Evolutionary conservation across 768 basidiomycete genomes (phyloP).

Genomic region (Boletus edulis): DNA sequence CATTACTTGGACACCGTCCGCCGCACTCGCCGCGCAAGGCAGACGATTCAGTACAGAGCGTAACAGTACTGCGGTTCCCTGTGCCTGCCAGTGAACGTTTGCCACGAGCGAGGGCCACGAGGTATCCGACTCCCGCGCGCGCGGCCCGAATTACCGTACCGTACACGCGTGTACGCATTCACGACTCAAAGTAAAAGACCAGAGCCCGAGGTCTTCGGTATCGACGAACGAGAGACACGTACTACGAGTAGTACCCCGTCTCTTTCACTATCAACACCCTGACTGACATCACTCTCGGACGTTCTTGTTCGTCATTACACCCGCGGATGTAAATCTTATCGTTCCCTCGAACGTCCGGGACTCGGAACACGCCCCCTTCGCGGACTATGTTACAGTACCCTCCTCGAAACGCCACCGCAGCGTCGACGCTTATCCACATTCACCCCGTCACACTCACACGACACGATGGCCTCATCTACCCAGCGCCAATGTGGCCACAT

Average conservation of each 20-base stretch:
- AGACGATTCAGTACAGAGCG: background rate
- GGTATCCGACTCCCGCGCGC: background rate
- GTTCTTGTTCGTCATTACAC: too few species aligned
- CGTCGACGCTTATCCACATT: background rate
- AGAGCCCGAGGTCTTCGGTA: too few species aligned
- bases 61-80: background rate
- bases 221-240: too few species aligned
- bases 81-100: background rate
- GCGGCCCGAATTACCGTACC: background rate
- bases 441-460: slow-evolving; percentile 13
- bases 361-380: slow-evolving; percentile 7
- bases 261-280: background rate
- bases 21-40: background rate
- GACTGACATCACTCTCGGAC: background rate
- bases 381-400: slow-evolving; percentile 1
- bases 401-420: slow-evolving; percentile 1
- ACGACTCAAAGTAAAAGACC: too few species aligned
- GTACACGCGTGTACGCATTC: too few species aligned
- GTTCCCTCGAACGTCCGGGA: background rate
- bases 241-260: background rate
- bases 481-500: too few species aligned
- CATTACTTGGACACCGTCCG: background rate
- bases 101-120: background rate
- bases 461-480: background rate
- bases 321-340: background rate